Conservation (phyloP, 2,329 filamentous ascomycete species). For the Aspergillus viridinutans region DNA sequence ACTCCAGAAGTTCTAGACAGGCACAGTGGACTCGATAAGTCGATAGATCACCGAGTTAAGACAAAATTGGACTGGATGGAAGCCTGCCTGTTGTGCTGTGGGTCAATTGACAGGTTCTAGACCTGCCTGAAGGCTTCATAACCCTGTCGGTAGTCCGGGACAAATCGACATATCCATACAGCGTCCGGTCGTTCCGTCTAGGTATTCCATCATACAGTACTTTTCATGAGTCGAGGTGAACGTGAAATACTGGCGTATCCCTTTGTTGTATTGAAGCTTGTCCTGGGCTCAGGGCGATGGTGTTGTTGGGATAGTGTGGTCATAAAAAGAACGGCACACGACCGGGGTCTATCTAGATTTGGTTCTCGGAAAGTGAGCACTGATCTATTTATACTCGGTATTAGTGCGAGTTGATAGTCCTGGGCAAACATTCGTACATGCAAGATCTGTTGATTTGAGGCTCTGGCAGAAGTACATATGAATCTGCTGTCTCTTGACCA, state of each 20-base stretch:
- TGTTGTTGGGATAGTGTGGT: neutral
- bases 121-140: neutral
- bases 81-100: constrained; percentile 1
- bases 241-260: too few species aligned
- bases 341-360: too few species aligned
- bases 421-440: neutral
- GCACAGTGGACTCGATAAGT: neutral
- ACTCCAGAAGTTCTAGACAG: neutral
- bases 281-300: neutral
- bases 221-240: neutral
- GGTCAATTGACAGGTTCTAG: constrained; percentile 9
- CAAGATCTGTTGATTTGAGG: neutral
- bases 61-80: neutral
- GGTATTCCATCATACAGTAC: neutral
- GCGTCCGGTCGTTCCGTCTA: neutral
- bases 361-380: neutral
- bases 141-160: neutral
- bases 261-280: neutral
- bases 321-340: neutral
- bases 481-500: neutral
- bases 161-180: neutral
- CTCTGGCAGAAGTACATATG: neutral
- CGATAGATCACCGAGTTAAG: neutral
- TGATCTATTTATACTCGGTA: neutral
- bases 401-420: neutral